These are phyloP conservation scores for Volvox carteri DNA, from an alignment of 163 green algal genomes.

Conservation along the genomic window DNA sequence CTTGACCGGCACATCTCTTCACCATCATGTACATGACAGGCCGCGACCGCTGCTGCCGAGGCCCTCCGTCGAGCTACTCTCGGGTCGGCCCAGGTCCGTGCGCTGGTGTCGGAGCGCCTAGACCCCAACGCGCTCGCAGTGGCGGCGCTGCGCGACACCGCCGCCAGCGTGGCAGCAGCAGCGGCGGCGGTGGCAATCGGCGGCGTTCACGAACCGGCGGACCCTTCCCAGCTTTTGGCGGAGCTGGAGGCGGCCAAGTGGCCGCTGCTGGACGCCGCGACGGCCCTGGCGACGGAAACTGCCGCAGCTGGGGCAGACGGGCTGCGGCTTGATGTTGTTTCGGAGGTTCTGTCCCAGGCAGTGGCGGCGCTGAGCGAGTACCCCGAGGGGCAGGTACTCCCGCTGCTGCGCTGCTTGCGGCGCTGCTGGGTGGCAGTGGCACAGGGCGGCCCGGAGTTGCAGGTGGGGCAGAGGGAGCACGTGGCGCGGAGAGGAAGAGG, in stretches of 20 bases:
- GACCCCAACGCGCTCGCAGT: slow-evolving; percentile 23
- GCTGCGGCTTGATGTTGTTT: background rate
- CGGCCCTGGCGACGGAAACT: slow-evolving; percentile 10
- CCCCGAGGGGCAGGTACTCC: slow-evolving; percentile 51
- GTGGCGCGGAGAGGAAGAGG: background rate
- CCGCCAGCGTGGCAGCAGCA: background rate
- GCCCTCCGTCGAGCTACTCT: slow-evolving; percentile 10
- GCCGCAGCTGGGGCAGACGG: background rate
- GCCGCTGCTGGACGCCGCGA: slow-evolving; percentile 47
- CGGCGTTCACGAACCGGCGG: background rate
- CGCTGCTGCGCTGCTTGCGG: slow-evolving; percentile 46
- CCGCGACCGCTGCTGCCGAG: slow-evolving; percentile 13
- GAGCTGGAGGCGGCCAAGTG: slow-evolving; percentile 48
- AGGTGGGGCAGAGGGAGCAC: slow-evolving; percentile 6
- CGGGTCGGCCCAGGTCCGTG: background rate
- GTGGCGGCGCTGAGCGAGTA: slow-evolving; percentile 48
- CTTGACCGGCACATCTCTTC: too few relatives aligned
- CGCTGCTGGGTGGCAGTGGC: slow-evolving; percentile 36
- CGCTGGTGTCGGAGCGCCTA: background rate
- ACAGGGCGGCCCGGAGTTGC: background rate
- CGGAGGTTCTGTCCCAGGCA: slow-evolving; percentile 16
- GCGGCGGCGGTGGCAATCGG: background rate
- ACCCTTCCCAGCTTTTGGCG: background rate
- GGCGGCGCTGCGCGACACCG: slow-evolving; percentile 5
- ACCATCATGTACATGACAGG: slow-evolving; percentile 34